Conservation (phyloP, 2,329 filamentous ascomycete genomes). For the Cladorrhinum sp. region DNA sequence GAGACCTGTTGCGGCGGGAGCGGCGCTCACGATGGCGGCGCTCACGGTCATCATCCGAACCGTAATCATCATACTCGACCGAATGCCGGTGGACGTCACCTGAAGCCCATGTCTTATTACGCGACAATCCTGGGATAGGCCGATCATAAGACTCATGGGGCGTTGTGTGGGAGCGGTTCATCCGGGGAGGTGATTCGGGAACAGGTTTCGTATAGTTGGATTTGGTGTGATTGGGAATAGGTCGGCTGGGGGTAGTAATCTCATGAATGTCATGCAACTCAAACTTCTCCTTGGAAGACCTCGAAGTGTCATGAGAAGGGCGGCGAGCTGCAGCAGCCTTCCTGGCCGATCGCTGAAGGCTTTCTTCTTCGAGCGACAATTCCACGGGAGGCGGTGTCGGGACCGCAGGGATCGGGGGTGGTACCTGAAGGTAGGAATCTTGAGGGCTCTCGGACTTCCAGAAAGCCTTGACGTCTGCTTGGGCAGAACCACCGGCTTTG, state of each 20-base stretch:
- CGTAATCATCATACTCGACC: constrained; percentile 17
- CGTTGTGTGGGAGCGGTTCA: constrained; percentile 23
- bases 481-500: constrained; percentile 11
- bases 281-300: constrained; percentile 23
- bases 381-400: constrained; percentile 27
- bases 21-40: constrained; percentile 18
- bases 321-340: constrained; percentile 22
- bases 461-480: constrained; percentile 3
- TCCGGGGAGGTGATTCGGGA: constrained; percentile 25
- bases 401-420: constrained; percentile 7
- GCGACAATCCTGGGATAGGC: constrained; percentile 18
- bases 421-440: constrained; percentile 3
- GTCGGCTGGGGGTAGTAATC: constrained; percentile 20
- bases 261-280: constrained; percentile 14
- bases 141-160: constrained; percentile 17
- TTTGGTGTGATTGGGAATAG: constrained; percentile 28
- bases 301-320: constrained; percentile 21
- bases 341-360: constrained; percentile 19
- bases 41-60: constrained; percentile 25
- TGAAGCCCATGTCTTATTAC: constrained; percentile 23
- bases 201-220: constrained; percentile 27
- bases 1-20: constrained; percentile 23
- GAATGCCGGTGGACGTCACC: constrained; percentile 7
- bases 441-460: constrained; percentile 17
- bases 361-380: constrained; percentile 21